These are phyloP conservation scores for Allantophomopsis lycopodina DNA, from an alignment of 2,329 filamentous ascomycete species.

Conservation along the genomic window DNA sequence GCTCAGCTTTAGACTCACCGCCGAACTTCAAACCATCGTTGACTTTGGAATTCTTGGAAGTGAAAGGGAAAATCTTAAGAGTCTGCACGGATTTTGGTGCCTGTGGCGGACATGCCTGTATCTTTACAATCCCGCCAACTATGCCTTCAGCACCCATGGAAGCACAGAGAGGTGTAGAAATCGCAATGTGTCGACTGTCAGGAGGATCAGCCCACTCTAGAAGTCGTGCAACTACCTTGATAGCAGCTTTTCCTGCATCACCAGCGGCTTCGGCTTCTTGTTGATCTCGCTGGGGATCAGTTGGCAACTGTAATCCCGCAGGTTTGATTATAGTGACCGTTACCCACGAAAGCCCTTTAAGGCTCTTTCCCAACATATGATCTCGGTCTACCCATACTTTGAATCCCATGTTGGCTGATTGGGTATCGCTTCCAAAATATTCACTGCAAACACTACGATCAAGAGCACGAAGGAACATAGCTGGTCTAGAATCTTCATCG, in stretches of 20 bases:
- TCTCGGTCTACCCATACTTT: constrained; percentile 80
- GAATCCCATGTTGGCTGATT: constrained; percentile 41
- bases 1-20: constrained; percentile 71
- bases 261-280: constrained; percentile 50
- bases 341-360: constrained; percentile 67
- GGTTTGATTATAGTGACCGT: constrained; percentile 80
- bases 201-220: constrained; percentile 77
- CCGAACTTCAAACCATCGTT: constrained; percentile 69
- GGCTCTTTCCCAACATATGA: constrained; percentile 52
- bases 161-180: constrained; percentile 66
- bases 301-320: constrained; percentile 56
- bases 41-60: constrained; percentile 35
- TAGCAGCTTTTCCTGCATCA: constrained; percentile 40
- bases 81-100: constrained; percentile 31
- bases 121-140: constrained; percentile 74
- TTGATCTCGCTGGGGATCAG: constrained; percentile 54
- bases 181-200: constrained; percentile 62
- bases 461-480: constrained; percentile 69
- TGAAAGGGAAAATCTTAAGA: constrained; percentile 74
- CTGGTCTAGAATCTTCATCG: constrained; percentile 52
- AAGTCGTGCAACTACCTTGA: constrained; percentile 64
- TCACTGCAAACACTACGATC: constrained; percentile 56
- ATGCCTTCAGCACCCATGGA: constrained; percentile 58
- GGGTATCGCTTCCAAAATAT: constrained; percentile 56
- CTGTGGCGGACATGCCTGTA: constrained; percentile 60